Percentiles rank a stretch among this genome's conserved stretches.
These are phyloP conservation scores for Scedosporium boydii DNA, from an alignment of 2,329 filamentous ascomycete genomes.

Conservation along the genomic window DNA sequence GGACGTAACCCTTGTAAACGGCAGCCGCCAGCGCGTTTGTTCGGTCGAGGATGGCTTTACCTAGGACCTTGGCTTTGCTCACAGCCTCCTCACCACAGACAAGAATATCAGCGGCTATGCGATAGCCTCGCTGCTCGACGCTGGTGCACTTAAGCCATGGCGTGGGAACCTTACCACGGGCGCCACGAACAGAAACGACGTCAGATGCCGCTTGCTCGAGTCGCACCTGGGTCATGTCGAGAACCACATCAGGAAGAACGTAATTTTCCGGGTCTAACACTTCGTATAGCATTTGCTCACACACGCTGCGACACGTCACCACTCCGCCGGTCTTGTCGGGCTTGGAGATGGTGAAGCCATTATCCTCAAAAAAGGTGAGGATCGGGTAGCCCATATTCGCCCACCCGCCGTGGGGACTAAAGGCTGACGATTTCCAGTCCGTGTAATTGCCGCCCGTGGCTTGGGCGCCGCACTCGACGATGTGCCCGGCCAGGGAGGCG, in stretches of 20 bases:
- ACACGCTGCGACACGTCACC: slow-evolving; percentile 1
- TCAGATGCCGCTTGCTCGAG: neutral
- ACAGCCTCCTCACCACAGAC: neutral
- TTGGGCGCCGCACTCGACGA: slow-evolving; percentile 6
- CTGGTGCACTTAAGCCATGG: slow-evolving; percentile 4
- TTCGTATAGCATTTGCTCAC: slow-evolving; percentile 6
- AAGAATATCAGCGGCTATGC: neutral
- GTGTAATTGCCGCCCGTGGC: slow-evolving; percentile 4
- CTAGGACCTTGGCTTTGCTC: neutral
- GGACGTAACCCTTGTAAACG: neutral
- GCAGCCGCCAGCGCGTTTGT: neutral
- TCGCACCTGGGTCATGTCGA: neutral
- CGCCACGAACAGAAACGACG: neutral
- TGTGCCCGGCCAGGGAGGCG: slow-evolving; percentile 3
- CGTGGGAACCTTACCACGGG: slow-evolving; percentile 1
- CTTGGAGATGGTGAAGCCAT: slow-evolving; percentile 2
- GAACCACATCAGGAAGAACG: slow-evolving; percentile 3
- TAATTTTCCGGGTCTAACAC: slow-evolving; percentile 6
- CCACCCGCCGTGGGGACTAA: slow-evolving; percentile 4
- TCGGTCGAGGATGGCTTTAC: neutral
- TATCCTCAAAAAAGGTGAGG: neutral
- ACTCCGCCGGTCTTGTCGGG: neutral
- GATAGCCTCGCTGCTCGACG: neutral
- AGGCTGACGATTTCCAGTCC: slow-evolving; percentile 2
- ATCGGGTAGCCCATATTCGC: slow-evolving; percentile 6